Evolutionary conservation across 257 asterid genomes (phyloP), one percentile per base, ranked within the genome.

Genomic region (Jaltomata sinuosa): DNA sequence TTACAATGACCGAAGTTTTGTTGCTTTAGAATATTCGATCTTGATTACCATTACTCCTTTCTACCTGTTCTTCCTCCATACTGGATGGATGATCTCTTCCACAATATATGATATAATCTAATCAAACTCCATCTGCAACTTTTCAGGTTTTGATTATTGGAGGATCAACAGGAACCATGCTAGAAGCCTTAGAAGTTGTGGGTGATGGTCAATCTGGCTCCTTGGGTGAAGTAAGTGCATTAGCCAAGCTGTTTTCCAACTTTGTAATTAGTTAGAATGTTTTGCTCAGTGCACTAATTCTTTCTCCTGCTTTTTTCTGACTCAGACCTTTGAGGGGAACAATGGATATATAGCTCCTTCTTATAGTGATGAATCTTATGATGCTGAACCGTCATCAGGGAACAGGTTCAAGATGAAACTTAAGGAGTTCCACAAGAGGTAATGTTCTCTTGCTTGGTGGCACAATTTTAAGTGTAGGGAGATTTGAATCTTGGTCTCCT

Each of bases 111-210:
- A 77, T 49, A 49, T 77, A 77, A 49, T 77, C 62, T 77, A 54
- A 77, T 27, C 27, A 49, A 77, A 77, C 14, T 38, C 32, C 6
- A 3, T 71, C 27, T 76, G 42, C 42, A 76, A 47, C 83, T 77
- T 85, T 89, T 42, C 90, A 97, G 98, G 99, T 97, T 81, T 90
- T 97, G 93, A 89, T 95, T 89, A 97, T 97, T 79, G 99, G 99
- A 84, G 99, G 98, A 86, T 95, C 98, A 84, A 97, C 99, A 65
- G 99, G 99, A 83, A 97, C 98, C 88, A 97, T 97, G 99, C 91
- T 97, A 88, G 99, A 94, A 92, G 92, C 95, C 82, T 91, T 97
- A 86, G 85, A 97, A 87, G 99, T 97, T 86, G 97, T 95, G 31
- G 99, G 99, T 74, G 99, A 94, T 80, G 92, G 87, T 78, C 92